Conservation (phyloP, 1,139 yeast genomes). For the Blastobotrys apis region DNA sequence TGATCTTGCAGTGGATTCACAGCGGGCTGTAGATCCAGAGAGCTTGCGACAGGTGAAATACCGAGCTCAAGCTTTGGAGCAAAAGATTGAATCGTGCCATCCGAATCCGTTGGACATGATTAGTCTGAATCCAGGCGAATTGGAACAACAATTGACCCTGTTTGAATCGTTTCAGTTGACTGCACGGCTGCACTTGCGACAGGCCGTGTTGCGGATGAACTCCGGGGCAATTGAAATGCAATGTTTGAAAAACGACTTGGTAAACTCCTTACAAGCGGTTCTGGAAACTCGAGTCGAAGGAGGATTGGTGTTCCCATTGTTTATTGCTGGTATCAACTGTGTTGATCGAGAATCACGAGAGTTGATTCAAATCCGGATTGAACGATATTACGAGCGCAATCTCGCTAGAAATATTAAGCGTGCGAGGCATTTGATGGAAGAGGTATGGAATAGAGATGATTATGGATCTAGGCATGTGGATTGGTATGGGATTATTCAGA, state of each 20-base stretch:
- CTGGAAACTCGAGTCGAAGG: constrained; percentile 68
- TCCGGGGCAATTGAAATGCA: constrained; percentile 66
- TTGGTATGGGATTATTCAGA: constrained; percentile 64
- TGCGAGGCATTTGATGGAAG: constrained; percentile 55
- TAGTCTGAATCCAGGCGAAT: constrained; percentile 48
- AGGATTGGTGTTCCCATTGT: constrained; percentile 68
- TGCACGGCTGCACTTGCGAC: constrained; percentile 63
- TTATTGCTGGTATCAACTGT: constrained; percentile 71
- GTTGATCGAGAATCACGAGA: constrained; percentile 43
- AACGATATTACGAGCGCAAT: constrained; percentile 54
- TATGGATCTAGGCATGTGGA: constrained; percentile 50
- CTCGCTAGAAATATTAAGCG: constrained; percentile 65
- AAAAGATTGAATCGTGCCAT: constrained; percentile 46
- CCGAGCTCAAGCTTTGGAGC: constrained; percentile 38
- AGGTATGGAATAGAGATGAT: constrained; percentile 50
- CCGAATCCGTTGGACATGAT: constrained; percentile 53
- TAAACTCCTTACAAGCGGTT: constrained; percentile 56
- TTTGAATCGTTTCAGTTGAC: constrained; percentile 72
- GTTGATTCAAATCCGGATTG: constrained; percentile 50
- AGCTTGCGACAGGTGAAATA: constrained; percentile 4
- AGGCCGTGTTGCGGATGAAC: constrained; percentile 55
- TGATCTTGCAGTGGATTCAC: constrained; percentile 48
- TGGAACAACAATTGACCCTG: constrained; percentile 62
- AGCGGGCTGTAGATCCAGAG: background rate
- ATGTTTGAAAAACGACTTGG: constrained; percentile 50